Conservation (phyloP, 495 filamentous ascomycete genomes). For the Evernia prunastri region DNA sequence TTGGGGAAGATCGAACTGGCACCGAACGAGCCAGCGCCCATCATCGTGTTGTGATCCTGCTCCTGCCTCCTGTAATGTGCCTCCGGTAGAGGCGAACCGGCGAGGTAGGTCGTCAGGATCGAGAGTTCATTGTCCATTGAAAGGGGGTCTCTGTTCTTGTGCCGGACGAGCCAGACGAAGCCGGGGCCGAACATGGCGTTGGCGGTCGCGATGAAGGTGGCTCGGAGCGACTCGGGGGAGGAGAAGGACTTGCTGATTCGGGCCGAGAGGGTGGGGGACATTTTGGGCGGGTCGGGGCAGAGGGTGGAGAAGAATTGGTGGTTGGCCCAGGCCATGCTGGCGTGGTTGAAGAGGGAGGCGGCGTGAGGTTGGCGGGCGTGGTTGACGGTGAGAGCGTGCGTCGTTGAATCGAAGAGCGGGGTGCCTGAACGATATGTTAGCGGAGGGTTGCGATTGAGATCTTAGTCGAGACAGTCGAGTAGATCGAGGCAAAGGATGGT, state of each 20-base stretch:
- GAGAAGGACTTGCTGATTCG: conserved; percentile 62
- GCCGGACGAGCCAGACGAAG: conserved; percentile 83
- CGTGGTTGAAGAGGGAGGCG: conserved; percentile 86
- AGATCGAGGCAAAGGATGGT: conserved; percentile 18
- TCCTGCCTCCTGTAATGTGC: conserved; percentile 77
- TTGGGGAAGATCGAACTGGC: conserved; percentile 32
- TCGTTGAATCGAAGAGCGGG: conserved; percentile 47
- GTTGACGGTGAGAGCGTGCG: conserved; percentile 63
- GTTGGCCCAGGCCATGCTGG: conserved; percentile 95
- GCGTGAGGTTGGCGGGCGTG: conserved; percentile 69
- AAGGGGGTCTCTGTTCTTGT: conserved; percentile 39
- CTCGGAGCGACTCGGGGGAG: conserved; percentile 70
- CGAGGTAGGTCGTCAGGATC: conserved; percentile 84
- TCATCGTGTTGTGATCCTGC: conserved; percentile 67
- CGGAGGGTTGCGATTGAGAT: not conserved
- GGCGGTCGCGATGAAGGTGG: conserved; percentile 75
- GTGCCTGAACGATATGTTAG: conserved; percentile 39
- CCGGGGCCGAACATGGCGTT: conserved; percentile 92
- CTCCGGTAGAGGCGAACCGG: conserved; percentile 78
- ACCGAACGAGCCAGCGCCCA: conserved; percentile 44
- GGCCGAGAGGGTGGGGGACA: conserved; percentile 42
- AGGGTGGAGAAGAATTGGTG: conserved; percentile 83
- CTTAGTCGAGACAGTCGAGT: not conserved
- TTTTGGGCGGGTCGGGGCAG: conserved; percentile 44
- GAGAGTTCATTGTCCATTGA: conserved; percentile 43